Conservation (phyloP, 805 yeast species). For the Cyberlindnera euphorbiiphila region DNA sequence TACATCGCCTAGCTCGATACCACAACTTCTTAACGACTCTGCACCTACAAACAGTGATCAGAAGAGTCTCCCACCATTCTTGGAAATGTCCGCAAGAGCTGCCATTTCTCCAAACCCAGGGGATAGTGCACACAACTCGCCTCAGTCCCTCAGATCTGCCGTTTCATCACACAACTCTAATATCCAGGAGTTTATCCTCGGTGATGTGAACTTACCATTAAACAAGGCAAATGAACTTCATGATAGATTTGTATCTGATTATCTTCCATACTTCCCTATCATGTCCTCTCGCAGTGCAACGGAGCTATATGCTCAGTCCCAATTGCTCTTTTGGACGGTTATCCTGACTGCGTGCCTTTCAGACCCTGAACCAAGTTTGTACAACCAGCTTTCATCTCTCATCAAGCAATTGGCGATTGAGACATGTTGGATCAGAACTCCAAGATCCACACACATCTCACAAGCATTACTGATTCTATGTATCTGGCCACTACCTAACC, state of each 20-base stretch:
- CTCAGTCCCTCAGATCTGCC: slow-evolving; percentile 23
- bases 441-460: slow-evolving; percentile 88
- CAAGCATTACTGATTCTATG: slow-evolving; percentile 84
- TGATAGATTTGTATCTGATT: slow-evolving; percentile 57
- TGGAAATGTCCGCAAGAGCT: slow-evolving; percentile 40
- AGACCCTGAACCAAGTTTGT: slow-evolving; percentile 82
- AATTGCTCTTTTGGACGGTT: slow-evolving; percentile 85
- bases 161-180: slow-evolving; percentile 25
- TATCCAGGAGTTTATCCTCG: slow-evolving; percentile 66
- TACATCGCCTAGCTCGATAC: slow-evolving; percentile 26
- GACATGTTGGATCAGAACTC: slow-evolving; percentile 90
- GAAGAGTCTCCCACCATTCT: slow-evolving; percentile 38
- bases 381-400: slow-evolving; percentile 68
- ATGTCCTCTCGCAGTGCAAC: slow-evolving; percentile 65
- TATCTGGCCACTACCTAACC: slow-evolving; percentile 91
- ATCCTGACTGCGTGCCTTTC: slow-evolving; percentile 81
- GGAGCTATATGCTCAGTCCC: slow-evolving; percentile 79
- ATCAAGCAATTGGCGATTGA: slow-evolving; percentile 86
- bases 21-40: slow-evolving; percentile 40
- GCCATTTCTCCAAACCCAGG: slow-evolving; percentile 16
- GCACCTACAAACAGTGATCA: slow-evolving; percentile 36
- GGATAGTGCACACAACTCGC: slow-evolving; percentile 16
- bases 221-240: slow-evolving; percentile 72
- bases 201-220: slow-evolving; percentile 65
- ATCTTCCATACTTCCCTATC: slow-evolving; percentile 77